These are phyloP conservation scores for Pestalotiopsis fici DNA, from an alignment of 2,329 filamentous ascomycete species.

Conservation along the genomic window DNA sequence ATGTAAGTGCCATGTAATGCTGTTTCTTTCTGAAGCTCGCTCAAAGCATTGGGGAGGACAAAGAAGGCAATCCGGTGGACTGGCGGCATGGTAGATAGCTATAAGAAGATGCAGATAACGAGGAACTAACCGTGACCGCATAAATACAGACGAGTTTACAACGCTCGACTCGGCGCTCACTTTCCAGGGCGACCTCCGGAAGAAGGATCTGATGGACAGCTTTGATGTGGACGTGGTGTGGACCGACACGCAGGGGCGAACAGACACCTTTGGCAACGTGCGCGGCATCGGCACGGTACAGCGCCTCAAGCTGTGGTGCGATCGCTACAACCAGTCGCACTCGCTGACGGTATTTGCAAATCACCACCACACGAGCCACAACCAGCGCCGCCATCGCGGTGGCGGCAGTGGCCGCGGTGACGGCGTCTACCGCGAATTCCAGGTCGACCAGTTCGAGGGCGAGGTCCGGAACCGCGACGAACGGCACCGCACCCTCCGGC, in stretches of 20 bases:
- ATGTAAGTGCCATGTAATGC: slow-evolving; percentile 20
- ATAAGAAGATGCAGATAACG: too few relatives aligned
- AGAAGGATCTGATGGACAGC: slow-evolving; percentile 49
- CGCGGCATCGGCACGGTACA: slow-evolving; percentile 53
- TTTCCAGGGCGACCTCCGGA: slow-evolving; percentile 50
- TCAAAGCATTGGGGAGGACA: too few relatives aligned
- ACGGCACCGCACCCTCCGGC: slow-evolving; percentile 43
- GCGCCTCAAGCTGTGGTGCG: slow-evolving; percentile 53
- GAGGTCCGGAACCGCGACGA: slow-evolving; percentile 49
- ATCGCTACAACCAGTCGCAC: slow-evolving; percentile 48
- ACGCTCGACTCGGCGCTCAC: slow-evolving; percentile 46
- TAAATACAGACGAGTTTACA: slow-evolving; percentile 44
- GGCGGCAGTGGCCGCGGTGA: slow-evolving; percentile 22
- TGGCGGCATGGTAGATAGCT: neutral
- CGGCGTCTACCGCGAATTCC: slow-evolving; percentile 47
- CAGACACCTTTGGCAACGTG: slow-evolving; percentile 50
- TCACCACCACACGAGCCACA: slow-evolving; percentile 37
- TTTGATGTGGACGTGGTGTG: slow-evolving; percentile 55
- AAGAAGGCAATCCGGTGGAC: too few relatives aligned
- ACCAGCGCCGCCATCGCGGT: slow-evolving; percentile 29
- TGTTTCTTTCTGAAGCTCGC: too few relatives aligned
- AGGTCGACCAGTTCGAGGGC: slow-evolving; percentile 47
- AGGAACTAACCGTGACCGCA: neutral
- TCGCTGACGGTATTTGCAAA: slow-evolving; percentile 50
- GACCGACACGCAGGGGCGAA: slow-evolving; percentile 50